phyloP scores from a whole-genome alignment of 169 alveolate genomes.

The Plasmodium gallinaceum region DNA sequence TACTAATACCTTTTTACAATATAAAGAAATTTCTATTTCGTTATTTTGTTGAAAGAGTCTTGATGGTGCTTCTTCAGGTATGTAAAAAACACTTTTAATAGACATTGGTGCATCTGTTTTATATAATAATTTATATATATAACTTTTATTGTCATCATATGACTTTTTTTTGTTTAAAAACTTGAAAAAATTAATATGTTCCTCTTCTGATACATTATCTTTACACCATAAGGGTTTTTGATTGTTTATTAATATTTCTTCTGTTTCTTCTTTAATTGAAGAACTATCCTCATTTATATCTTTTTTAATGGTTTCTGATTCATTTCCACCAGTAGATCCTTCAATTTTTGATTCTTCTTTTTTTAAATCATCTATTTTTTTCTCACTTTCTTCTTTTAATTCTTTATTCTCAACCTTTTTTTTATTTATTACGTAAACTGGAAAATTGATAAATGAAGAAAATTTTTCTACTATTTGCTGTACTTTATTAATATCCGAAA shows the following conservation, averaged over 20 bases:
- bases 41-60: slow-evolving; percentile 88
- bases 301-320: not conserved
- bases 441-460: slow-evolving; percentile 94
- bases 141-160: slow-evolving; percentile 83
- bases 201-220: slow-evolving; percentile 92
- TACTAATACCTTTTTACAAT: slow-evolving; percentile 93
- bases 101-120: slow-evolving; percentile 95
- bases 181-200: slow-evolving; percentile 92
- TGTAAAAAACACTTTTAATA: slow-evolving; percentile 91
- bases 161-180: slow-evolving; percentile 77
- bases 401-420: slow-evolving; percentile 24
- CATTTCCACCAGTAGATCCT: not conserved
- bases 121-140: slow-evolving; percentile 89
- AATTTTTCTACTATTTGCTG: slow-evolving; percentile 90
- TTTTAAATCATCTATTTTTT: not conserved
- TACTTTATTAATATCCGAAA: slow-evolving; percentile 86
- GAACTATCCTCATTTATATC: slow-evolving; percentile 42
- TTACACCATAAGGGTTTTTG: slow-evolving; percentile 92
- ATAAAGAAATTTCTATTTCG: slow-evolving; percentile 91
- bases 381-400: not conserved
- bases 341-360: not conserved
- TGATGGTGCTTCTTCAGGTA: slow-evolving; percentile 94
- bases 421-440: slow-evolving; percentile 84
- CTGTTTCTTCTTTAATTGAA: slow-evolving; percentile 80
- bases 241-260: slow-evolving; percentile 85